phyloP scores from a whole-genome alignment of 2,329 filamentous ascomycete genomes.

The Colletotrichum sp. region DNA sequence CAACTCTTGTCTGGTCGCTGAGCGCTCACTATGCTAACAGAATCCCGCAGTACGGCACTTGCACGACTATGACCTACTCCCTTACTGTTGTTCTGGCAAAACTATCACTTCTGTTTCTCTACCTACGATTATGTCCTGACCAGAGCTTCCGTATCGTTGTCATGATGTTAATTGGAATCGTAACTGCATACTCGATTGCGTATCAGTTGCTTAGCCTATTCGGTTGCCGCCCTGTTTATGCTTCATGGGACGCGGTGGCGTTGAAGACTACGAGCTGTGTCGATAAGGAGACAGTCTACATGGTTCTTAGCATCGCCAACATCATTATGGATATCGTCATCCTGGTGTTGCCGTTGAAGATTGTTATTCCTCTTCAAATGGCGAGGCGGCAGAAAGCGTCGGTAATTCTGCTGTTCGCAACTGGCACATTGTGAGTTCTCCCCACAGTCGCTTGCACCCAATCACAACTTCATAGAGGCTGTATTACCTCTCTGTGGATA shows the following conservation, averaged over 20 bases:
- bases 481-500: no score
- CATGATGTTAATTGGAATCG: slow-evolving; percentile 28
- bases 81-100: slow-evolving; percentile 35
- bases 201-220: slow-evolving; percentile 27
- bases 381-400: background rate
- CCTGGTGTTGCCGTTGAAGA: background rate
- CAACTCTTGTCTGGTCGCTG: background rate
- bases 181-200: slow-evolving; percentile 33
- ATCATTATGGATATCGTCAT: background rate
- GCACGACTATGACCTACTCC: slow-evolving; percentile 44
- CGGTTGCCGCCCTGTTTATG: slow-evolving; percentile 9
- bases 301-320: slow-evolving; percentile 1
- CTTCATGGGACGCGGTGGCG: background rate
- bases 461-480: background rate
- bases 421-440: background rate
- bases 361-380: background rate
- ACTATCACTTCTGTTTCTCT: slow-evolving; percentile 6
- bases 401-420: background rate
- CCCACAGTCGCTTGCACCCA: background rate
- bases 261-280: background rate
- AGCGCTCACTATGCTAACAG: background rate
- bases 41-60: background rate
- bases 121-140: slow-evolving; percentile 20
- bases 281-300: background rate
- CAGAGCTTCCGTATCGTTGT: slow-evolving; percentile 33